A percentile compares a stretch with the other conserved stretches of the same genome.
phyloP scores from a whole-genome alignment of 1,284 basidiomycete species.

The Fomitopsis pinicola region DNA sequence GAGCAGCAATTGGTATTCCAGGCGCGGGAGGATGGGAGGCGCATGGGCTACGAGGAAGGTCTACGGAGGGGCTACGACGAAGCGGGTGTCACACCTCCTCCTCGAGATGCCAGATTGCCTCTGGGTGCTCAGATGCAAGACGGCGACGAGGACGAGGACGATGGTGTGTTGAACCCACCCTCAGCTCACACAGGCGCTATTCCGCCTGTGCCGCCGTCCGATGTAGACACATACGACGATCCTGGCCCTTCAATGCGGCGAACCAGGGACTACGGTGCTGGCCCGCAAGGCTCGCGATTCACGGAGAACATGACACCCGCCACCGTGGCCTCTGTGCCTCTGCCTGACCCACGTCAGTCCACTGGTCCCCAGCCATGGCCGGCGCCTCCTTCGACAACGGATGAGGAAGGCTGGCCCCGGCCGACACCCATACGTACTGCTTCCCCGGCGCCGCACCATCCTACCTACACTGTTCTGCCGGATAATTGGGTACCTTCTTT shows the following conservation, averaged over 20 bases:
- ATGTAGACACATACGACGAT: constrained; percentile 1
- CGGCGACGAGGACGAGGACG: constrained; percentile 2
- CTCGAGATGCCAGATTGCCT: background rate
- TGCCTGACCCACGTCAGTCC: constrained; percentile 4
- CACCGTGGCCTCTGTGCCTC: constrained; percentile 16
- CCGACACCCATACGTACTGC: constrained; percentile 16
- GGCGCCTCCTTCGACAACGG: constrained; percentile 4
- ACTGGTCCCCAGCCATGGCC: constrained; percentile 9
- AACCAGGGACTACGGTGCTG: constrained; percentile 4
- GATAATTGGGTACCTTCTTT: constrained; percentile 25
- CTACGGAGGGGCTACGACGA: constrained; percentile 25
- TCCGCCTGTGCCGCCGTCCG: constrained; percentile 6
- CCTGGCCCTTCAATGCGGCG: constrained; percentile 8
- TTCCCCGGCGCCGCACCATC: constrained; percentile 16
- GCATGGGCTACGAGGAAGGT: constrained; percentile 30
- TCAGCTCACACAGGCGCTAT: constrained; percentile 11
- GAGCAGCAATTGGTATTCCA: constrained; percentile 27
- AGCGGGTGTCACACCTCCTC: constrained; percentile 9
- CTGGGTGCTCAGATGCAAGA: background rate
- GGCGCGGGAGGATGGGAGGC: constrained; percentile 31
- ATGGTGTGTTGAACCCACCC: constrained; percentile 15
- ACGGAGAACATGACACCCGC: constrained; percentile 24
- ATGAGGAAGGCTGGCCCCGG: constrained; percentile 11
- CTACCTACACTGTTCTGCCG: constrained; percentile 15
- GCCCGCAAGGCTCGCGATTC: constrained; percentile 25